Conservation (phyloP, 139 green algal genomes). For the Haematococcus lacustris region DNA sequence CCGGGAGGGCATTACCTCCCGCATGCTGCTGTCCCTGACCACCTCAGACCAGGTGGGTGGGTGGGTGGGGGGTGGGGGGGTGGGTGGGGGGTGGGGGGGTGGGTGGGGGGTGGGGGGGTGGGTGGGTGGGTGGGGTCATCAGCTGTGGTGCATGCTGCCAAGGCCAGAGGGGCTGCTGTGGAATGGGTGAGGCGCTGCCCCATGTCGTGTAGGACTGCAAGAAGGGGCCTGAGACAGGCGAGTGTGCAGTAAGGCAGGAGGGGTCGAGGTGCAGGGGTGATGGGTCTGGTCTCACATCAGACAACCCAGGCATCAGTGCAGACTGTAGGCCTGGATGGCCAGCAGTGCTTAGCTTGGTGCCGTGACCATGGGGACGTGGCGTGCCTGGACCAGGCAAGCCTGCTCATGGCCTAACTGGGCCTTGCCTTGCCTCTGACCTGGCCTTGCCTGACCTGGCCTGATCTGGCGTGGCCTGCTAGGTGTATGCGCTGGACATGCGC, state of each 20-base stretch:
- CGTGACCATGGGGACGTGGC: no score
- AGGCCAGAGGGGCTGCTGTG: background rate
- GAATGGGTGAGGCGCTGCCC: background rate
- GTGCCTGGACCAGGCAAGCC: no score
- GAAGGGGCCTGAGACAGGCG: no score
- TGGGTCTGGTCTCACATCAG: no score
- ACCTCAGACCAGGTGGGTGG: constrained; percentile 57
- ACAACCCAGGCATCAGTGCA: no score
- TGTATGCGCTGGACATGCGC: constrained; percentile 83
- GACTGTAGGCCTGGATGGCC: no score
- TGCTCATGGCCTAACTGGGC: no score
- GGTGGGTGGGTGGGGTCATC: background rate
- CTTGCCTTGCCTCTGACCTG: no score
- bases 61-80: background rate
- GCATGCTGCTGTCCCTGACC: constrained; percentile 78
- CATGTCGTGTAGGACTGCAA: background rate
- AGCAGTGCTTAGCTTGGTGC: no score
- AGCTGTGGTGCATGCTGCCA: background rate
- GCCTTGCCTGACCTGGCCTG: no score
- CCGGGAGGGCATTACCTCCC: constrained; percentile 73
- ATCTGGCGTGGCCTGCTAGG: constrained; percentile 45
- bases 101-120: background rate
- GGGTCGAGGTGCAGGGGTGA: no score
- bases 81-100: background rate
- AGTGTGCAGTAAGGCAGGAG: no score